These are phyloP conservation scores for Davidsoniella australis DNA, from an alignment of 2,329 filamentous ascomycete species.

Conservation along the genomic window DNA sequence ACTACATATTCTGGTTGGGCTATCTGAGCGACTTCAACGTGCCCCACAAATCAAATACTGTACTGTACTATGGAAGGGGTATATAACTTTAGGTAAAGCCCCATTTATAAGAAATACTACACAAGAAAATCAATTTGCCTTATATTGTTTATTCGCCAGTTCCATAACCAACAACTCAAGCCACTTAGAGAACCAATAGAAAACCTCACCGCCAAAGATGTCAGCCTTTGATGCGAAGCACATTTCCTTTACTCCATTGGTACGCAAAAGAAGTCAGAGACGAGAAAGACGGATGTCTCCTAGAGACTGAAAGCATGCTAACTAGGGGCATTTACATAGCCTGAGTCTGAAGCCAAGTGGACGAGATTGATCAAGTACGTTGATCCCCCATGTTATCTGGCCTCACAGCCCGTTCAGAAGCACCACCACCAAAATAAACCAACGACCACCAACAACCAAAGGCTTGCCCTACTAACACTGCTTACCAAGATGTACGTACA, in stretches of 20 bases:
- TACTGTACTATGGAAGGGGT: no score
- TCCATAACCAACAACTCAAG: no score
- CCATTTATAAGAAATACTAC: no score
- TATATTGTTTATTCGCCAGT: no score
- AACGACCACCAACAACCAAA: background rate
- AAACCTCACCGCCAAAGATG: constrained; percentile 2
- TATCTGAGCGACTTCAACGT: no score
- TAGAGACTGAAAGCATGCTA: background rate
- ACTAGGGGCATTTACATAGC: constrained; percentile 18
- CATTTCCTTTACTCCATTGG: constrained; percentile 11
- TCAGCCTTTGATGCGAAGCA: constrained; percentile 12
- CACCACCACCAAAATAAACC: background rate
- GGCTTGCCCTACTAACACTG: background rate
- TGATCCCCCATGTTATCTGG: background rate
- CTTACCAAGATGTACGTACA: constrained; percentile 38
- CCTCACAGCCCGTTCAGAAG: background rate
- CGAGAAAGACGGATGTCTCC: no score
- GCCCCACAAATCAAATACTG: no score
- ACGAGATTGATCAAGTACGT: constrained; percentile 39
- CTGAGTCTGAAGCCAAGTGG: constrained; percentile 38
- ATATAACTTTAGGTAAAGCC: no score
- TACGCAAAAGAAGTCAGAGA: constrained; percentile 1
- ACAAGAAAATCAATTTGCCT: no score
- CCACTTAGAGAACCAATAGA: no score
- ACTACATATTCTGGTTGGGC: no score